A percentile compares a stretch with the other conserved stretches of the same genome.
phyloP scores from a whole-genome alignment of 345 rosid species.

The Anastatica hierochuntica region DNA sequence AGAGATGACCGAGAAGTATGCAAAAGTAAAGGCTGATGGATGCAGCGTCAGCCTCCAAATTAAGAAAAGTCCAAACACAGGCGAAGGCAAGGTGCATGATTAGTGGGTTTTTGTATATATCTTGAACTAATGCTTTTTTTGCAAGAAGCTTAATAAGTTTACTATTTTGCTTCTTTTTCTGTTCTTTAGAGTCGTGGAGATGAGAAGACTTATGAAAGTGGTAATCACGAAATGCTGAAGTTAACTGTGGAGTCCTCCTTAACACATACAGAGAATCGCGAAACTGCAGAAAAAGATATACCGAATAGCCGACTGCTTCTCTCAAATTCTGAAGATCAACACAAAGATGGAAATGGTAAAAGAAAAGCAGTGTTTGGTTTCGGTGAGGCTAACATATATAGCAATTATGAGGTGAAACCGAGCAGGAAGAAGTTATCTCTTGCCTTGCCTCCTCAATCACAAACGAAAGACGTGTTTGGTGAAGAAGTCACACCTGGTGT shows the following conservation, averaged over 20 bases:
- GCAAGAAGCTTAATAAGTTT: not conserved
- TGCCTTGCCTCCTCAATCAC: slow-evolving; percentile 21
- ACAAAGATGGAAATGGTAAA: slow-evolving; percentile 11
- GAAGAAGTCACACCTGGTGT: slow-evolving; percentile 16
- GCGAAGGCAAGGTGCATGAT: slow-evolving; percentile 15
- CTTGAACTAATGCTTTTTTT: no score
- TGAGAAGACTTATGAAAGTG: slow-evolving; percentile 19
- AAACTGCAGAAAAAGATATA: slow-evolving; percentile 15
- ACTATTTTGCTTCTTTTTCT: not conserved
- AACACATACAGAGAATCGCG: slow-evolving; percentile 3
- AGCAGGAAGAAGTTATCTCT: slow-evolving; percentile 32
- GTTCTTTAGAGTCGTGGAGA: slow-evolving; percentile 30
- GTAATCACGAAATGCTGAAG: slow-evolving; percentile 13
- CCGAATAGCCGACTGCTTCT: not conserved
- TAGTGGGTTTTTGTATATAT: not conserved
- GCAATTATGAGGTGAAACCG: slow-evolving; percentile 1
- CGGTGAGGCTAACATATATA: not conserved
- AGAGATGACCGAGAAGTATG: slow-evolving; percentile 59
- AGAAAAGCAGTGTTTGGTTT: slow-evolving; percentile 6
- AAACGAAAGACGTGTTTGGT: slow-evolving; percentile 17
- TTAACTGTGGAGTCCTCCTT: slow-evolving; percentile 30
- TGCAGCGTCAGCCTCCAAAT: slow-evolving; percentile 14
- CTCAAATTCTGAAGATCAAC: slow-evolving; percentile 8
- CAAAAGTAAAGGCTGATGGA: slow-evolving; percentile 34
- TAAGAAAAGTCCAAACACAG: slow-evolving; percentile 19